Evolutionary conservation across 805 yeast species (phyloP).

Genomic region (Hanseniaspora vineae): DNA sequence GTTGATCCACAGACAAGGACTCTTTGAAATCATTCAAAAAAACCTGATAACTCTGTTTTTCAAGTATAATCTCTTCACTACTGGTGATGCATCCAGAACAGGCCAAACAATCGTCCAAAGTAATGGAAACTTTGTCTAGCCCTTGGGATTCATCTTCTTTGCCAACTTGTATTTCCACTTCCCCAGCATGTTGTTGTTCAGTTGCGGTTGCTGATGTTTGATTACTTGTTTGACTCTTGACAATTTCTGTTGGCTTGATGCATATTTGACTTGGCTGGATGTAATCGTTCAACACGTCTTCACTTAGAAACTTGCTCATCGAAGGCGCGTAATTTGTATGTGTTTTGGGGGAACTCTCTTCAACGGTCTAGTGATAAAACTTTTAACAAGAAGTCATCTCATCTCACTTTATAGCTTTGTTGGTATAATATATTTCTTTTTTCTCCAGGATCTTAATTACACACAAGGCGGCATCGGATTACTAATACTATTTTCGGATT

Average conservation of each 20-base stretch:
- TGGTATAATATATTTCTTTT: too few relatives aligned
- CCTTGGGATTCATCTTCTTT: conserved; percentile 34
- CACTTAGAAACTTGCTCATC: conserved; percentile 83
- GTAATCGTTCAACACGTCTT: conserved; percentile 87
- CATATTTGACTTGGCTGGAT: conserved; percentile 92
- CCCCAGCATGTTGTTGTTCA: conserved; percentile 24
- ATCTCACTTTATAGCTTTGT: too few relatives aligned
- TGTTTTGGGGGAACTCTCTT: too few relatives aligned
- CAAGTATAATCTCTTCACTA: conserved; percentile 88
- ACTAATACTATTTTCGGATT: too few relatives aligned
- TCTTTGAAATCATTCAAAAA: conserved; percentile 43
- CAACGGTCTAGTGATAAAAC: too few relatives aligned
- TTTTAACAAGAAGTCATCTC: too few relatives aligned
- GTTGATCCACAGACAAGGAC: conserved; percentile 1
- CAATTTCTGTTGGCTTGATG: conserved; percentile 52
- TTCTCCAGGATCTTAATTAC: too few relatives aligned
- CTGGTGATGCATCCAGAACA: conserved; percentile 96
- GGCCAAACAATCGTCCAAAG: conserved; percentile 86
- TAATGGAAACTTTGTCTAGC: conserved; percentile 63
- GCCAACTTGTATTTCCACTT: conserved; percentile 57
- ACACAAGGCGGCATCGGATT: too few relatives aligned
- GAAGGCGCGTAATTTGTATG: not conserved
- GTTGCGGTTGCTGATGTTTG: not conserved
- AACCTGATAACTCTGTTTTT: conserved; percentile 80
- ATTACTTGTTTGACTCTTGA: conserved; percentile 3